Base-by-base conservation (phyloP, 768 basidiomycete genomes). In the Peribolospora kevripleyi region DNA sequence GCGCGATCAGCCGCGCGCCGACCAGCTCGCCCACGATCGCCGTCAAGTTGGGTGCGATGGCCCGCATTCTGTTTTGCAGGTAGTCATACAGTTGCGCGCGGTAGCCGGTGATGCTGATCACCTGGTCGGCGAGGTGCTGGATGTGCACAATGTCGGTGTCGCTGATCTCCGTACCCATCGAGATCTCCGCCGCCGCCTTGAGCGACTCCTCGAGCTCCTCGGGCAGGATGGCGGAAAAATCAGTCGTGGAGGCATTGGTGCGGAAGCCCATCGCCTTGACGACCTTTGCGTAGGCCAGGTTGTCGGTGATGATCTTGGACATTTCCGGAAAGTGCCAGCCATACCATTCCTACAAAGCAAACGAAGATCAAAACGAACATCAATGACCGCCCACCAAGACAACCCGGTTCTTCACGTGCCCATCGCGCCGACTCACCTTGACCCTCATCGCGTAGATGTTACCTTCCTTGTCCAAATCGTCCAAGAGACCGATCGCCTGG, bases 251-350 rank as follows among this genome's bases (percentile, higher is more conserved):
- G 42, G 87, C 86, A 68, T 91, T 93, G 61, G 90, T 90, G 61
- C 93, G 84, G 76, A 95, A 88, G 57, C 88, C 93, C 90, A 98
- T 91, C 42, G 75, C 69, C 55, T 81, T 82, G 62, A 98, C 78
- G 56, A 82, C 81, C 71, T 87, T 93, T 57, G 93, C 90, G 67
- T 97, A 97, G 14, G 91, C 90, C 57, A 90, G 71, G 70, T 93
- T 98, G 73, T 98, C 93, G 57, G 80, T 78, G 61, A 98, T 83
- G 66, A 98, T 97, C 72, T 95, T 97, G 57, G 81, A 83, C 82
- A 98, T 84, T 70, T 98, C 93, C 4, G 93, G 93, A 76, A 98
- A 98, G 72, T 98, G 93, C 93, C 93, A 98, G 43, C 93, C 93
- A 63, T 98, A 98, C 93, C 93, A 98, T 76, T 98, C 93, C 91